phyloP scores from a whole-genome alignment of 768 basidiomycete genomes.

The Pleurotus tuoliensis region DNA sequence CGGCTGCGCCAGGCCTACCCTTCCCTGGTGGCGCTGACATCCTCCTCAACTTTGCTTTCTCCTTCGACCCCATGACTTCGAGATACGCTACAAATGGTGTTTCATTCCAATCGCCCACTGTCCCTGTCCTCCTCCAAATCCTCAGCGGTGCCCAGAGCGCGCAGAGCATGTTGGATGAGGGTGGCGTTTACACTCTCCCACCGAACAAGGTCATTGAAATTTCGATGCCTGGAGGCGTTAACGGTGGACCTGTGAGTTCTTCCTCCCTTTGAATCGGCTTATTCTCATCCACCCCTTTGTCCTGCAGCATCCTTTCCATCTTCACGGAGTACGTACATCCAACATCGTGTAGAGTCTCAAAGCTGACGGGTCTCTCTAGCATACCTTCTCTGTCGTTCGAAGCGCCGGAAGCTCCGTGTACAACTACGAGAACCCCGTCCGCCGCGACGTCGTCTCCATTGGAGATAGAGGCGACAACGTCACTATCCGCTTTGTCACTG shows the following conservation, averaged over 20 bases:
- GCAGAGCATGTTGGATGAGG: constrained; percentile 34
- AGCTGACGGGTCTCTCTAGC: constrained; percentile 15
- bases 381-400: constrained; percentile 33
- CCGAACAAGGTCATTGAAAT: constrained; percentile 44
- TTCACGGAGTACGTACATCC: constrained; percentile 24
- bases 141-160: constrained; percentile 39
- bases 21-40: constrained; percentile 39
- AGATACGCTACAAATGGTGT: constrained; percentile 26
- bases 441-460: constrained; percentile 49
- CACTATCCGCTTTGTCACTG: constrained; percentile 37
- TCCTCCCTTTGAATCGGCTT: neutral
- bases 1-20: constrained; percentile 27
- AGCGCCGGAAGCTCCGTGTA: constrained; percentile 25
- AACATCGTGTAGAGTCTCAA: neutral
- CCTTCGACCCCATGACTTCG: constrained; percentile 10
- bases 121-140: constrained; percentile 48
- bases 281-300: neutral
- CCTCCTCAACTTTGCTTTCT: constrained; percentile 29
- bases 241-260: constrained; percentile 26
- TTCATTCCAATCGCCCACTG: constrained; percentile 30
- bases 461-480: constrained; percentile 27
- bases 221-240: constrained; percentile 31
- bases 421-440: constrained; percentile 42
- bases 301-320: constrained; percentile 24
- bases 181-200: constrained; percentile 40